Evolutionary conservation across 768 basidiomycete genomes (phyloP).

Genomic region (Candolleomyces aberdarensis): DNA sequence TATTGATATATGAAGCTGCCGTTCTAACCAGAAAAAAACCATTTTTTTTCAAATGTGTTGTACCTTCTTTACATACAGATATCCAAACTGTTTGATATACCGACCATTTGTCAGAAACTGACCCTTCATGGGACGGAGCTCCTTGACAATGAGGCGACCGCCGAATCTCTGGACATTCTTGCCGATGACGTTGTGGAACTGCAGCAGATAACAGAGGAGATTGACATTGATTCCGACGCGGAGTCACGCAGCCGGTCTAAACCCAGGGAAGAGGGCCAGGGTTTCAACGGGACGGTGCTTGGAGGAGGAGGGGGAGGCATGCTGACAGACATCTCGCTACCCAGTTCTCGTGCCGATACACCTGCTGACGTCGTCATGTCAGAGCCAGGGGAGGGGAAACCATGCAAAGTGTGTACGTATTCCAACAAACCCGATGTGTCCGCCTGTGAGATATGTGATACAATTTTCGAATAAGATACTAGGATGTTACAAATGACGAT

Average conservation of each 20-base stretch:
- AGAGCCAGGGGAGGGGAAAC: slow-evolving; percentile 26
- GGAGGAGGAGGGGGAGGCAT: slow-evolving; percentile 33
- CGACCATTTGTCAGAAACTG: slow-evolving; percentile 74
- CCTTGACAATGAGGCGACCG: slow-evolving; percentile 54
- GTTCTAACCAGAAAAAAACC: too few relatives aligned
- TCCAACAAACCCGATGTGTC: slow-evolving; percentile 42
- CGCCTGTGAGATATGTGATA: slow-evolving; percentile 48
- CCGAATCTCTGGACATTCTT: slow-evolving; percentile 49
- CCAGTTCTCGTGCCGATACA: slow-evolving; percentile 23
- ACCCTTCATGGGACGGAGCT: slow-evolving; percentile 63
- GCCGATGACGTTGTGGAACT: slow-evolving; percentile 67
- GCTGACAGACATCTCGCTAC: slow-evolving; percentile 16
- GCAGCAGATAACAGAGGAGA: slow-evolving; percentile 57
- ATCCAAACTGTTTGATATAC: slow-evolving; percentile 58
- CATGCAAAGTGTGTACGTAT: slow-evolving; percentile 60
- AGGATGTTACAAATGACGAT: slow-evolving; percentile 3
- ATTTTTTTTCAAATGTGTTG: not conserved
- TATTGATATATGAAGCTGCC: too few relatives aligned
- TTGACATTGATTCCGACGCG: slow-evolving; percentile 50
- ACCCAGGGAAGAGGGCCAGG: slow-evolving; percentile 56
- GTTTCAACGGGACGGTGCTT: slow-evolving; percentile 73
- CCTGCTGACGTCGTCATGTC: slow-evolving; percentile 1
- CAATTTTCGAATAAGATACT: slow-evolving; percentile 30
- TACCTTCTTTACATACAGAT: slow-evolving; percentile 37
- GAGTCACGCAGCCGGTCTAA: slow-evolving; percentile 35